phyloP scores from a whole-genome alignment of 495 filamentous ascomycete species.

The Penicillium nucicola region DNA sequence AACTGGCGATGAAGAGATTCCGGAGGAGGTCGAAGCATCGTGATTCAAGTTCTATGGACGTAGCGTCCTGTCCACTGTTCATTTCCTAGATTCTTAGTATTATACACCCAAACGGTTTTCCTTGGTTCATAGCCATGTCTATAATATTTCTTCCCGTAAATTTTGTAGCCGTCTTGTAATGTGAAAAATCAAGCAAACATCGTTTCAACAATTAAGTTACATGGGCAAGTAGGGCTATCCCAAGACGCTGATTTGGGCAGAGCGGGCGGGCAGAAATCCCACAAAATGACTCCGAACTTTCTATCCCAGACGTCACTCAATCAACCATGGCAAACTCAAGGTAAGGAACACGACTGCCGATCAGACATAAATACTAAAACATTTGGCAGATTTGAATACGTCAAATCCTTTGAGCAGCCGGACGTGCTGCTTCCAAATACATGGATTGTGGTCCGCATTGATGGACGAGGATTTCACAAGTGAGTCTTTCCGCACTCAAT shows the following conservation, averaged over 20 bases:
- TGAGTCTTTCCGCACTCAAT: constrained; percentile 35
- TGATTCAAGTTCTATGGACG: constrained; percentile 7
- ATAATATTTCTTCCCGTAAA: not conserved
- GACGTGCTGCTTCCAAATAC: constrained; percentile 82
- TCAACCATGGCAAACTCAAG: constrained; percentile 62
- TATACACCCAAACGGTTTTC: not conserved
- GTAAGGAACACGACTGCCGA: constrained; percentile 26
- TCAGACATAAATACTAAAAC: constrained; percentile 3
- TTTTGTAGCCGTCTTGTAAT: not conserved
- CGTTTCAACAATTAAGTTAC: too few species aligned
- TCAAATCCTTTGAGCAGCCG: constrained; percentile 79
- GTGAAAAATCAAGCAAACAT: not conserved
- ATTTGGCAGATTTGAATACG: constrained; percentile 78
- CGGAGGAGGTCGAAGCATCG: constrained; percentile 22
- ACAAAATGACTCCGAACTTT: constrained; percentile 21
- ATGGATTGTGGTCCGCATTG: constrained; percentile 89
- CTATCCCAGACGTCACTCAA: constrained; percentile 1
- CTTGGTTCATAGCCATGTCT: constrained; percentile 3
- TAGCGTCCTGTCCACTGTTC: constrained; percentile 6
- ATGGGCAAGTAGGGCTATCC: not conserved
- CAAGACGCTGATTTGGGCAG: constrained; percentile 1
- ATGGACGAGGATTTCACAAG: constrained; percentile 92
- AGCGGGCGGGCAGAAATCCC: constrained; percentile 17
- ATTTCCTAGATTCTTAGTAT: constrained; percentile 6
- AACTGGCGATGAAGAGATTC: constrained; percentile 46